A percentile compares a stretch with the other conserved stretches of the same genome.
Conservation (phyloP, 371 early-diverging fungal genomes). For the Syncephalis fuscata region DNA sequence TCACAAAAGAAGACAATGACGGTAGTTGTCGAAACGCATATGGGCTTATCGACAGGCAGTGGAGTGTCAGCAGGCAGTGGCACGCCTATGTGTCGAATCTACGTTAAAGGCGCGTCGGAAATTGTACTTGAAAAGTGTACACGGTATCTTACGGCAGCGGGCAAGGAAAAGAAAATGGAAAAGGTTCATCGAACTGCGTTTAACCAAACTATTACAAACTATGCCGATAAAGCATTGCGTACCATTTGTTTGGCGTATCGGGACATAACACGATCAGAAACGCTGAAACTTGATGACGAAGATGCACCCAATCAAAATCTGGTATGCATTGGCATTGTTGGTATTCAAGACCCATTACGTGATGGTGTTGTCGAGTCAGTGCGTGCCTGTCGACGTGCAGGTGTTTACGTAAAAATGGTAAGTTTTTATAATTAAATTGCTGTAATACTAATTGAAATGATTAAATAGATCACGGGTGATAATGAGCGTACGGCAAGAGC, state of each 20-base stretch:
- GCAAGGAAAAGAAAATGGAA: too few relatives aligned
- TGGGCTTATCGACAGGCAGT: conserved; percentile 3
- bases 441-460: too few relatives aligned
- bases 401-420: conserved; percentile 65
- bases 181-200: conserved; percentile 21
- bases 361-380: conserved; percentile 51
- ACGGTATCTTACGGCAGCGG: too few relatives aligned
- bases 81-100: conserved; percentile 30
- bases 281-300: conserved; percentile 21
- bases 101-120: conserved; percentile 79
- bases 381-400: conserved; percentile 42
- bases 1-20: conserved; percentile 79
- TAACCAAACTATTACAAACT: conserved; percentile 31
- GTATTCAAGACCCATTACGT: conserved; percentile 62
- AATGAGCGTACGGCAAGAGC: conserved; percentile 52
- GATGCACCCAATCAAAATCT: conserved; percentile 19
- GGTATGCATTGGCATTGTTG: conserved; percentile 37
- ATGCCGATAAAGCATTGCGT: conserved; percentile 40
- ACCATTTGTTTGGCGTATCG: conserved; percentile 52
- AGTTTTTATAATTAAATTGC: too few relatives aligned
- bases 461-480: conserved; percentile 54
- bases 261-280: conserved; percentile 14
- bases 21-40: conserved; percentile 33
- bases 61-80: conserved; percentile 2
- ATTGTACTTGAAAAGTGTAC: conserved; percentile 28